Percentiles rank a stretch among this genome's conserved stretches.
Evolutionary conservation across 441 rosid species (phyloP).

Genomic region (Pelargonium cotyledonis): DNA sequence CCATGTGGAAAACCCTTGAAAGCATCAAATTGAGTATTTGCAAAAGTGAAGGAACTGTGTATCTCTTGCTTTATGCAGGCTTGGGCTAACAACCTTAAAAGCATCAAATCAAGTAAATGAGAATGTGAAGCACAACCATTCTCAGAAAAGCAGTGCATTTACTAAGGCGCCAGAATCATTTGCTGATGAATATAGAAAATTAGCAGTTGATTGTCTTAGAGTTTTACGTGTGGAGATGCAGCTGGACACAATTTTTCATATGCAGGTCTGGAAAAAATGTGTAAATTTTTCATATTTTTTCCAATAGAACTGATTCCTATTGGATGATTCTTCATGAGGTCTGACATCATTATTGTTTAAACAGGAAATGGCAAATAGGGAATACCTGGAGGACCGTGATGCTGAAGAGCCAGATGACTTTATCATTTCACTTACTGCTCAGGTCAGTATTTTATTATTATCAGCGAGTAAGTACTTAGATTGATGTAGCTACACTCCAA

Average conservation of each 20-base stretch:
- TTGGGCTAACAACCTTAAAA: constrained; percentile 52
- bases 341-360: constrained; percentile 20
- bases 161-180: constrained; percentile 56
- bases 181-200: constrained; percentile 88
- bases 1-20: not conserved
- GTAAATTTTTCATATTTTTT: constrained; percentile 7
- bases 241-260: constrained; percentile 84
- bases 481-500: not conserved
- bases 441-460: constrained; percentile 40
- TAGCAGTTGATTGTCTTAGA: constrained; percentile 91
- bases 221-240: constrained; percentile 98
- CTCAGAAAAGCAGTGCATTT: constrained; percentile 34
- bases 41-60: not conserved
- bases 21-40: not conserved
- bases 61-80: constrained; percentile 39
- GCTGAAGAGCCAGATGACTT: constrained; percentile 99
- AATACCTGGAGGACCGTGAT: constrained; percentile 87
- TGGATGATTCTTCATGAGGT: constrained; percentile 14
- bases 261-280: constrained; percentile 54
- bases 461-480: too few species aligned
- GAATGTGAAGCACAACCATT: constrained; percentile 35
- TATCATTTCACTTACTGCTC: constrained; percentile 77
- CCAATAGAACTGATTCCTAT: constrained; percentile 12
- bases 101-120: constrained; percentile 48
- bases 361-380: constrained; percentile 91